Percentiles rank a stretch among this genome's conserved stretches.
phyloP scores from a whole-genome alignment of 1,139 yeast species.

The Trichomonascaceae sp. region DNA sequence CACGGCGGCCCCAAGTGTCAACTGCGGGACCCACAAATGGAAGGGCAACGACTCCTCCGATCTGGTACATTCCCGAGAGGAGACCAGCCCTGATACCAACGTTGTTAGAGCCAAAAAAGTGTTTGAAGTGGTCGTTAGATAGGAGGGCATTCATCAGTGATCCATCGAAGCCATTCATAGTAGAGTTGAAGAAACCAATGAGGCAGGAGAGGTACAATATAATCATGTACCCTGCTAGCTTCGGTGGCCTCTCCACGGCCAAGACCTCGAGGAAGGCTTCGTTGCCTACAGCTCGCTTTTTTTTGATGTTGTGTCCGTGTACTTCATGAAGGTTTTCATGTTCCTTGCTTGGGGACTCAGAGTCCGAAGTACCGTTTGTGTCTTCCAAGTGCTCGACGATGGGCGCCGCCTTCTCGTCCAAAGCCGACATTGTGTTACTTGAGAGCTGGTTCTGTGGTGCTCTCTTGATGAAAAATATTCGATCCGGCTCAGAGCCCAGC shows the following conservation, averaged over 20 bases:
- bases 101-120: constrained; percentile 8
- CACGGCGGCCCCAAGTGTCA: constrained; percentile 10
- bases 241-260: background rate
- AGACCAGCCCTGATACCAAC: constrained; percentile 11
- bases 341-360: too few species aligned
- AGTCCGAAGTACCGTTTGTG: too few species aligned
- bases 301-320: too few species aligned
- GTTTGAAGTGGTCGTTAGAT: constrained; percentile 6
- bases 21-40: constrained; percentile 11
- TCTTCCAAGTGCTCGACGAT: too few species aligned
- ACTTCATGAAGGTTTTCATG: too few species aligned
- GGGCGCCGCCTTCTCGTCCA: too few species aligned
- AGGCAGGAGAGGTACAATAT: constrained; percentile 8
- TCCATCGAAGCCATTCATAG: constrained; percentile 13
- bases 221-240: constrained; percentile 3
- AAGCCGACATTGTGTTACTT: too few species aligned
- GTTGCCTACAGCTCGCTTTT: background rate
- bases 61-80: constrained; percentile 10
- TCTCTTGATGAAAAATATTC: too few species aligned
- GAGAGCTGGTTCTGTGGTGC: too few species aligned
- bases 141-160: constrained; percentile 10
- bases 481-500: too few species aligned
- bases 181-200: constrained; percentile 9
- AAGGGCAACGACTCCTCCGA: constrained; percentile 10
- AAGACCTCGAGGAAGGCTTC: background rate